Base-by-base conservation (phyloP, 495 filamentous ascomycete genomes). In the Aspergillus baeticus region DNA sequence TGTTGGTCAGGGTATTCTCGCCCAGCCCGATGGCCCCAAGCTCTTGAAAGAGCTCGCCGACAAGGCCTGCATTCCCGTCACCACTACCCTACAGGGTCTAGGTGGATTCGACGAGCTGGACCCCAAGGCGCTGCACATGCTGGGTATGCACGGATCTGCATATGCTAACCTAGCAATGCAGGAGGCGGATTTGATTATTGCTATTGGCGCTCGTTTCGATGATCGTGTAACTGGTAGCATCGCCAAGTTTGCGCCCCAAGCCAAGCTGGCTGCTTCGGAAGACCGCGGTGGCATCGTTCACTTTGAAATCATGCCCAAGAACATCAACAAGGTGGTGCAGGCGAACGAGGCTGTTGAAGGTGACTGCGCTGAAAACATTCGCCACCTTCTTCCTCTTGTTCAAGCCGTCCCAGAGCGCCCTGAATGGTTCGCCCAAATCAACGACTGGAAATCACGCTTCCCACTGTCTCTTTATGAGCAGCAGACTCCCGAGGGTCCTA, bases 361-460 rank as follows among this genome's bases (percentile, higher is more conserved):
- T 38, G 83, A 87, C 59, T 81, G 83, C 35, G 73, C 78, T 3
- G 70, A 77, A 10, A 96, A 92, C 64, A 73, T 98, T n/a, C 76
- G 74, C 26, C 69, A 81, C 37, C 85, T 96, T 21, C 67, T 96
- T 1, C 91, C 92, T 6, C 73, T 80, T 33, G 66, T 96, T 26
- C 71, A 90, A 41, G 21, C 72, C 29, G 84, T 87, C 58, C 50
- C 72, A 10, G 80, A 87, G 22, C 82, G 92, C n/a, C 77, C 84
- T 23, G 88, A 87, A 57, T 98, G 93, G 93, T 91, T 96, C 57
- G 79, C 71, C 26, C 86, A 96, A 76, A 96, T 98, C 65, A 83
- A 87, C 17, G 81, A 82, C 61, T 98, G 92, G 93, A 96, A 96
- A 75, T 73, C 78, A 60, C 85, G 87, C 39, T 92, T 90, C 80